Conservation (phyloP, 805 yeast genomes). For the Saturnispora mendoncae region DNA sequence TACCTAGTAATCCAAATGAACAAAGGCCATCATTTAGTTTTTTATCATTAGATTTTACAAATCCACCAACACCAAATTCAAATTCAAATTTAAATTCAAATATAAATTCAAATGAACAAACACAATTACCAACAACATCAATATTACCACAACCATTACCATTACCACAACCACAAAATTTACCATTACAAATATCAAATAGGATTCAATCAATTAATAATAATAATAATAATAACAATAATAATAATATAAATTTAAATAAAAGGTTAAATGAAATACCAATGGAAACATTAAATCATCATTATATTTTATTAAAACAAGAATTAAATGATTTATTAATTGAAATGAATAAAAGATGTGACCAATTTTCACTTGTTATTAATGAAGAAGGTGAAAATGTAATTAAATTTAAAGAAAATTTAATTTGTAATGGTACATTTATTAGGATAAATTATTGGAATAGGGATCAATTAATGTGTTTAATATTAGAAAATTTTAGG, state of each 20-base stretch:
- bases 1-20: background rate
- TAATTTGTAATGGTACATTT: constrained; percentile 6
- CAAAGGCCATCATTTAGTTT: constrained; percentile 4
- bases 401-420: background rate
- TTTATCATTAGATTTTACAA: constrained; percentile 1
- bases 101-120: background rate
- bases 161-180: background rate
- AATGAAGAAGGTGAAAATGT: background rate
- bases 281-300: background rate
- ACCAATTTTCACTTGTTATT: constrained; percentile 1
- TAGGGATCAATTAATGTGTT: constrained; percentile 3
- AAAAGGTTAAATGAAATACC: background rate
- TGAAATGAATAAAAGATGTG: constrained; percentile 1
- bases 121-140: background rate
- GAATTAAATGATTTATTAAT: constrained; percentile 3
- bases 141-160: background rate
- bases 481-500: background rate
- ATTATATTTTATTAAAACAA: background rate
- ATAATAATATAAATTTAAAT: background rate
- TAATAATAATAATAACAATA: no score
- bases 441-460: constrained; percentile 5
- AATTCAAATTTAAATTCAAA: background rate
- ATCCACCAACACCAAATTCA: constrained; percentile 3
- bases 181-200: background rate
- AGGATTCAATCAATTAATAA: background rate